Evolutionary conservation across 106 monocot species (phyloP), one percentile per base, ranked within the genome.

Genomic region (Phalaenopsis equestris): DNA sequence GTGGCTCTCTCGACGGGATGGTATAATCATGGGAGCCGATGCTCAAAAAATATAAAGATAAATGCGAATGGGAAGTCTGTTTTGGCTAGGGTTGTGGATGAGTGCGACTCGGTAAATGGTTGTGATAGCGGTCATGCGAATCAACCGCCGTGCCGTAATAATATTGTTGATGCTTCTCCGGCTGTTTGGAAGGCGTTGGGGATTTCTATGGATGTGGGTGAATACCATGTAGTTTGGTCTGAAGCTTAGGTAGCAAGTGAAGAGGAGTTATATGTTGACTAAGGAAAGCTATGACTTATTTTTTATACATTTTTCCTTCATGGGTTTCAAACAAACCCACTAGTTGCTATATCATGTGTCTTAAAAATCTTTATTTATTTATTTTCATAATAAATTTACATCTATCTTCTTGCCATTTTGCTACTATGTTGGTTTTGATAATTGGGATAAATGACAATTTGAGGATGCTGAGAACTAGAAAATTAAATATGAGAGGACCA

Each of bases 31-130:
- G 87, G 89, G 7, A 85, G 88, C 56, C 68, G 83, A 2, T 88
- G 88, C 80, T 11, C 8, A n/a, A 77, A 78, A 56, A 42, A 68
- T 2, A 83, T 79, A 11, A 72, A 55, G 82, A 83, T 88, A 16
- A 52, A 65, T 9, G 88, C 83, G 12, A 88, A 88, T 49, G 85
- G 88, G 1, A 78, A 75, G 55, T 78, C 84, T 6, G 80, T 80
- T 21, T 15, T 43, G 39, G 88, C 88, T 9, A 88, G 74, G 67
- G 88, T 85, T 52, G 83, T 88, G 14, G 88, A 88, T 70, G 88
- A 88, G 64, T 88, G 85, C 42, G 85, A 88, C 42, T 88, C 88
- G 1, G n/a, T 77, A 5, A 5, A 83, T 24, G 88, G 88, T 14
- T 88, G 88, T 65, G 88, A 88, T 38, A 8, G n/a, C 8, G 72